These are phyloP conservation scores for Lathyrus oleraceus DNA, from an alignment of 306 rosid species.

Conservation along the genomic window DNA sequence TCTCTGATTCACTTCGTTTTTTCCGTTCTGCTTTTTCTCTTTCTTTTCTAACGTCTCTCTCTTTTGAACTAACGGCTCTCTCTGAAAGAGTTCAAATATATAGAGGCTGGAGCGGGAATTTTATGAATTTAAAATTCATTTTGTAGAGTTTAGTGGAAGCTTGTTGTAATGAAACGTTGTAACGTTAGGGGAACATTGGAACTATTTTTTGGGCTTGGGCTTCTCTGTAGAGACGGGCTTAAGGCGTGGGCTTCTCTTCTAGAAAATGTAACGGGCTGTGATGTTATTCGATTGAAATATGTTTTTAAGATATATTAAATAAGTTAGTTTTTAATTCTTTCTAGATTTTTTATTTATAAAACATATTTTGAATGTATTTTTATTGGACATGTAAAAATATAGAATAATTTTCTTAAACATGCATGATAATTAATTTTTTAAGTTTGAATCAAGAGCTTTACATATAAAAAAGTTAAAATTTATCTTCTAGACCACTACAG, in stretches of 20 bases:
- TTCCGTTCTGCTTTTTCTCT: not conserved
- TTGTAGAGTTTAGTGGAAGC: not conserved
- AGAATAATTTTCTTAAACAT: too few species aligned
- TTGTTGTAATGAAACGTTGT: not conserved
- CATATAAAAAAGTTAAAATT: too few species aligned
- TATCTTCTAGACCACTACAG: too few species aligned
- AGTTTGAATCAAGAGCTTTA: too few species aligned
- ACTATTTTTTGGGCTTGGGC: slow-evolving; percentile 11
- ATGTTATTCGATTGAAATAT: not conserved
- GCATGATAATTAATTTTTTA: too few species aligned
- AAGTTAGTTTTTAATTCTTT: too few species aligned
- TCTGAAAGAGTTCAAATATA: slow-evolving; percentile 23
- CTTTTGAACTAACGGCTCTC: slow-evolving; percentile 28
- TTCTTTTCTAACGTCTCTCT: slow-evolving; percentile 31
- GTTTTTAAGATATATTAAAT: too few species aligned
- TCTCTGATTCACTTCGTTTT: not conserved
- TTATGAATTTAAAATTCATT: slow-evolving; percentile 40
- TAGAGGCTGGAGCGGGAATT: slow-evolving; percentile 61
- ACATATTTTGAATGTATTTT: too few species aligned
- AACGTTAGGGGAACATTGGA: slow-evolving; percentile 4
- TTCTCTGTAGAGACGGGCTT: not conserved
- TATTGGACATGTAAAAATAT: too few species aligned
- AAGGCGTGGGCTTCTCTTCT: not conserved
- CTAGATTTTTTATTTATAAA: too few species aligned
- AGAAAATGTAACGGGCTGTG: not conserved